Evolutionary conservation across 2,329 filamentous ascomycete genomes (phyloP), one percentile per base, ranked within the genome.

Genomic region (Mycosphaerella sp.): DNA sequence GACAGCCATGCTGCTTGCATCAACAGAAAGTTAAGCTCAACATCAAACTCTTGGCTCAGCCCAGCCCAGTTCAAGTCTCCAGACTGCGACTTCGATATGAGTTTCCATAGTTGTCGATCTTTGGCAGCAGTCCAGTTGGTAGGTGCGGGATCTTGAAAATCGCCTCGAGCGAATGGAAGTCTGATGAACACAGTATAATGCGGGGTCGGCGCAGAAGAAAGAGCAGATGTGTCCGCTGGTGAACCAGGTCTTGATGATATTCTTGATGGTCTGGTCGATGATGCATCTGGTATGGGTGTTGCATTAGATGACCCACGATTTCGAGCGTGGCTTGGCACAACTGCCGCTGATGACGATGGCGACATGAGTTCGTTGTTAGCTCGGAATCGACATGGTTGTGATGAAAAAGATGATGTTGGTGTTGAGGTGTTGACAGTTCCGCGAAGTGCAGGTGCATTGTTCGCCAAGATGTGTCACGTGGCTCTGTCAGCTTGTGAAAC

Each of bases 1-100:
- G 93, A 95, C 5, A 97, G 81, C 81, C 90, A 95, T 70, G 89
- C 90, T 59, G 90, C 90, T 72, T 98, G 90, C 68, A 95, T 89
- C 12, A 96, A 81, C 32, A 98, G 79, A 66, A 97, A 97, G 40
- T 89, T 80, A 54, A 95, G 82, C 26, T 88, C 86, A 17, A 96
- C 92, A 59, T 91, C 81, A 71, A 96, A 95, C 44, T 82, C 78
- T 49, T 80, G 51, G 23, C 63, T 64, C 29, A 66, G 54, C 0
- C 56, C 58, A 36, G 64, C 62, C 66, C 92, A 98, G 69, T 97
- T 84, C 66, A 96, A 84, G 66, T 95, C 87, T 54, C 58, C 50
- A 41, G 56, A 59, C 51, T 58, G 79, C 80, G 86, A 83, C 57
- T 85, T 85, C 0, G 90, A 95, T 5, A 97, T 80, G 48, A 95